Base-by-base conservation (phyloP, 495 filamentous ascomycete species). In the Articulospora tetracladia region DNA sequence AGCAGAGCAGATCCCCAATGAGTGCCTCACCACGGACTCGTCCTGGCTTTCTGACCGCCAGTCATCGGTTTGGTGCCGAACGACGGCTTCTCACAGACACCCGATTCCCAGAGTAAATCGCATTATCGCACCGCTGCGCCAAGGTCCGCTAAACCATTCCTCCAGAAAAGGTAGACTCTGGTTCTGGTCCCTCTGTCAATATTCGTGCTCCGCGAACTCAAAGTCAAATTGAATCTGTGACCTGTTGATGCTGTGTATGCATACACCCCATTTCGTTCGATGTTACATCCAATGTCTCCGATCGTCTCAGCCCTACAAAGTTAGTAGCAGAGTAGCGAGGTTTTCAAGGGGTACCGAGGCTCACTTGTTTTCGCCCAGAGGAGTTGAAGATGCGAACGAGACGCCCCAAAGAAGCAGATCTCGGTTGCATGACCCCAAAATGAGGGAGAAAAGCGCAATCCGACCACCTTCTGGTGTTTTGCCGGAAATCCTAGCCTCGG, bases 251-350 rank as follows among this genome's bases (percentile, higher is more conserved):
- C 3, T 6, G 10, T 2, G 39, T 19, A 27, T n/a, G 36, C 36
- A 48, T 56, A 34, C 47, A 39, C 44, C 11, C n/a, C 46, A 49
- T 17, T 30, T 19, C 39, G 48, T 3, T 51, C 39, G 54, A 48
- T 59, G 52, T 48, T 25, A 64, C 61, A 49, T 15, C 49, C 24
- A 20, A 23, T 53, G 62, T 58, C 58, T 57, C 58, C 36, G 53
- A 57, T 46, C n/a, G 63, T 65, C 63, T 65, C 63, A 65, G 63
- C 63, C 63, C 55, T 65, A 65, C 50, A n/a, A 48, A 51, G n/a
- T n/a, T n/a, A n/a, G 10, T 44, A 47, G 13, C 48, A 19, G n/a
- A n/a, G 4, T 23, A 34, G 27, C 25, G 46, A 27, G 34, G 24
- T 12, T 25, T 39, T 12, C 8, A 15, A 17, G 28, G 36, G 8